Evolutionary conservation across 2,329 filamentous ascomycete genomes (phyloP).

Genomic region (Sporothrix inflata): DNA sequence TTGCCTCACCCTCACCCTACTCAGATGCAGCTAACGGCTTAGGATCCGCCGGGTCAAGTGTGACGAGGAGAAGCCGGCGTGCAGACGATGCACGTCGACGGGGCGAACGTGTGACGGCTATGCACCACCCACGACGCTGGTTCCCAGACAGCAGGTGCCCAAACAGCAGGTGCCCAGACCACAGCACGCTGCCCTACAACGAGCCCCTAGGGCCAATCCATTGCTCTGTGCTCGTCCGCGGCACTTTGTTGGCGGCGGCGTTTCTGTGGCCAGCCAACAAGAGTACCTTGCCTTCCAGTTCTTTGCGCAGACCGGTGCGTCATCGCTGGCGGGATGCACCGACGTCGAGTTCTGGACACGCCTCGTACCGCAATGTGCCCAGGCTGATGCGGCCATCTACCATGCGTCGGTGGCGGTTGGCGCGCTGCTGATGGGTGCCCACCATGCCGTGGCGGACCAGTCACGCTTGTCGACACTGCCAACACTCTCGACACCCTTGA

Average conservation of each 20-base stretch:
- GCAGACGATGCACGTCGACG: slow-evolving; percentile 22
- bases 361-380: slow-evolving; percentile 10
- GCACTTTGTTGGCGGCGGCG: not conserved
- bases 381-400: slow-evolving; percentile 13
- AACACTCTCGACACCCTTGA: not conserved
- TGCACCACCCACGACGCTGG: not conserved
- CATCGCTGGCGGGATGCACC: not conserved
- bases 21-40: not conserved
- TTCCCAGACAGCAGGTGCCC: not conserved
- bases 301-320: not conserved
- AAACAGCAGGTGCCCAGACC: not conserved
- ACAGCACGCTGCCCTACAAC: not conserved
- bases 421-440: not conserved
- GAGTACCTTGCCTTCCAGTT: slow-evolving; percentile 20
- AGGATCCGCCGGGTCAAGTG: slow-evolving; percentile 22
- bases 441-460: not conserved
- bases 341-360: slow-evolving; percentile 23
- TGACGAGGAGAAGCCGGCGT: slow-evolving; percentile 19
- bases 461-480: too few species aligned
- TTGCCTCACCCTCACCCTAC: too few species aligned
- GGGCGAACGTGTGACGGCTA: slow-evolving; percentile 23
- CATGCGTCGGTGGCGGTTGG: slow-evolving; percentile 18
- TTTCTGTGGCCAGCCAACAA: not conserved
- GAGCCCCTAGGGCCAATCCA: not conserved
- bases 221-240: not conserved